These are phyloP conservation scores for Globisporangium camurandrum DNA, from an alignment of 352 stramenopile species.

Conservation along the genomic window DNA sequence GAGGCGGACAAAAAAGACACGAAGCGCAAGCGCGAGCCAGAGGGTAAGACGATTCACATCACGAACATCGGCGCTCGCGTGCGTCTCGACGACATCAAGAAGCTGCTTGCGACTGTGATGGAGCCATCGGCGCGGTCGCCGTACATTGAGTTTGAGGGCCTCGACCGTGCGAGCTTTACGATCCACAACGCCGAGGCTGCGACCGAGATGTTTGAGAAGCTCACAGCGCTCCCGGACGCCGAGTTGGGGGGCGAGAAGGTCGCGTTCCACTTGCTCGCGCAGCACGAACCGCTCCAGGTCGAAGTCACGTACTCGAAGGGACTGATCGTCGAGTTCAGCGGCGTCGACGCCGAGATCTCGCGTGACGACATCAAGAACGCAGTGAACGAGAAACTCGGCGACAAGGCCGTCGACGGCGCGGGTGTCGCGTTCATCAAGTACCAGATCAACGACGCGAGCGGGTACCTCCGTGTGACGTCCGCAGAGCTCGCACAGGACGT, in stretches of 20 bases:
- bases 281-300: constrained; percentile 60
- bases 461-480: constrained; percentile 51
- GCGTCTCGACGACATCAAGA: constrained; percentile 79
- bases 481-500: constrained; percentile 58
- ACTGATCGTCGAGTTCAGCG: constrained; percentile 80
- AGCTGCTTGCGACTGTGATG: constrained; percentile 54
- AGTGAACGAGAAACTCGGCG: constrained; percentile 77
- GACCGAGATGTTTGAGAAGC: constrained; percentile 65
- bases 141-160: constrained; percentile 78
- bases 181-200: constrained; percentile 35
- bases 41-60: constrained; percentile 77
- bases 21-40: constrained; percentile 64
- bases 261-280: constrained; percentile 64
- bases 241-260: constrained; percentile 74
- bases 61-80: constrained; percentile 70
- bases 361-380: constrained; percentile 84
- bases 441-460: constrained; percentile 67
- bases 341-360: constrained; percentile 68
- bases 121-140: constrained; percentile 39
- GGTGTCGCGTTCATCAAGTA: constrained; percentile 84
- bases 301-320: constrained; percentile 80
- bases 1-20: constrained; percentile 46
- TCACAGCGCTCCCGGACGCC: constrained; percentile 41
- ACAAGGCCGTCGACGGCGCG: constrained; percentile 47
- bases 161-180: constrained; percentile 69